Evolutionary conservation across 2,329 filamentous ascomycete species (phyloP).

Genomic region (Phaeophleospora eucalypticola): DNA sequence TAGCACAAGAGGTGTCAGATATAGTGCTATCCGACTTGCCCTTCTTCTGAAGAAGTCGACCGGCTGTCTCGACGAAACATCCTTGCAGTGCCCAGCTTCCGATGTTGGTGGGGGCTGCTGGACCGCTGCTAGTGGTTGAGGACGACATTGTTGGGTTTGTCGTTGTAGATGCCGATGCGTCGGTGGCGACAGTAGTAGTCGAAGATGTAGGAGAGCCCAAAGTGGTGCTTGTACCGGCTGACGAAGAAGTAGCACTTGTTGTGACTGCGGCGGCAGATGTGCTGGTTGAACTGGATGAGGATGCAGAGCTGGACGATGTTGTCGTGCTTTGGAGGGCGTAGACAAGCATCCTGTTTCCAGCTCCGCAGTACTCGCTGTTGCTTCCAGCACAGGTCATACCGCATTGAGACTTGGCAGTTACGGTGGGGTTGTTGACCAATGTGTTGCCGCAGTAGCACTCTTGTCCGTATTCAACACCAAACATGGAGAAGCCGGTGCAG

Average conservation of each 20-base stretch:
- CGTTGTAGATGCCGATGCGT: conserved; percentile 14
- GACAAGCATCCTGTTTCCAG: conserved; percentile 27
- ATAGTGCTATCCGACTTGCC: conserved; percentile 18
- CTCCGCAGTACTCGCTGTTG: conserved; percentile 30
- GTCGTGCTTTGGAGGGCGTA: too few relatives aligned
- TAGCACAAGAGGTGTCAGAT: conserved; percentile 26
- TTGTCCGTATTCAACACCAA: conserved; percentile 31
- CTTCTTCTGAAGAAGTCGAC: conserved; percentile 23
- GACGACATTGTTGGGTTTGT: too few relatives aligned
- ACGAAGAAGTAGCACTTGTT: conserved; percentile 17
- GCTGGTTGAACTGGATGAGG: too few relatives aligned
- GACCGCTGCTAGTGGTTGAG: too few relatives aligned
- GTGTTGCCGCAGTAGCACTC: conserved; percentile 35
- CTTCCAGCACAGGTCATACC: conserved; percentile 28
- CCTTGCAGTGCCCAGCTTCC: conserved; percentile 29
- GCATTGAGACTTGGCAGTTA: conserved; percentile 20
- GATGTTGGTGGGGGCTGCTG: conserved; percentile 28
- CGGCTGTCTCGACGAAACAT: conserved; percentile 1
- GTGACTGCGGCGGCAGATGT: conserved; percentile 26
- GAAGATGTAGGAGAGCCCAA: too few relatives aligned
- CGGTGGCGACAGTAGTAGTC: too few relatives aligned
- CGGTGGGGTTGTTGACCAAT: conserved; percentile 25
- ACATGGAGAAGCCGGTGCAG: conserved; percentile 30
- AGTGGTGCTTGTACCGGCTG: too few relatives aligned
- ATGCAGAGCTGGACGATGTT: too few relatives aligned